A percentile compares a stretch with the other conserved stretches of the same genome.
phyloP scores from a whole-genome alignment of 2,329 filamentous ascomycete genomes.

The Talaromyces amestolkiae region DNA sequence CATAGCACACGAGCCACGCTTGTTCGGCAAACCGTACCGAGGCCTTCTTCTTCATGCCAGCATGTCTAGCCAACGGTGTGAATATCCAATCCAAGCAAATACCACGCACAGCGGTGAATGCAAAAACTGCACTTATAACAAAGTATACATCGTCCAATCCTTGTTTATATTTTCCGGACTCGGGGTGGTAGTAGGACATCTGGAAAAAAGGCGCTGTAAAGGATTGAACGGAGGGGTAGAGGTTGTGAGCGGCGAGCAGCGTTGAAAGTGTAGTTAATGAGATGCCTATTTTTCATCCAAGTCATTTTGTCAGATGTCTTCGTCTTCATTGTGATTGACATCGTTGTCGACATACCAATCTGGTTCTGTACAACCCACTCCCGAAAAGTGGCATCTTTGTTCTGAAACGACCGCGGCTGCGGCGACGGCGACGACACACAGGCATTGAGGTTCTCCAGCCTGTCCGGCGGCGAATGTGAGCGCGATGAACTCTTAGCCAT shows the following conservation, averaged over 20 bases:
- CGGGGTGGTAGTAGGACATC: conserved; percentile 75
- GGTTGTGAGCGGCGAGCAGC: conserved; percentile 75
- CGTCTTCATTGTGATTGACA: neutral
- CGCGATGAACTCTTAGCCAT: conserved; percentile 38
- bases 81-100: conserved; percentile 84
- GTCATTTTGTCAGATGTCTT: neutral
- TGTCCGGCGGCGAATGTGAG: conserved; percentile 25
- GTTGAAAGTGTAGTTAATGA: conserved; percentile 82
- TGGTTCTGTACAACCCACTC: conserved; percentile 75
- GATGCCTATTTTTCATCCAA: conserved; percentile 58
- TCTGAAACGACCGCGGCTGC: conserved; percentile 25
- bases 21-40: conserved; percentile 88
- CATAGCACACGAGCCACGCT: conserved; percentile 86
- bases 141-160: conserved; percentile 78
- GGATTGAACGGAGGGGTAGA: conserved; percentile 74
- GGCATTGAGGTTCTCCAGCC: conserved; percentile 39
- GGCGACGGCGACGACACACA: conserved; percentile 37
- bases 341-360: conserved; percentile 59
- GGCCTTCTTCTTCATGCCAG: conserved; percentile 76
- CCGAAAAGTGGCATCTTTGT: conserved; percentile 41
- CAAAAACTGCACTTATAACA: conserved; percentile 73
- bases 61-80: conserved; percentile 68
- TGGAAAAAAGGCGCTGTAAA: conserved; percentile 86
- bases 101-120: conserved; percentile 84
- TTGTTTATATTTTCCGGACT: conserved; percentile 67